Conservation (phyloP, 2,329 filamentous ascomycete species). For the Dothiorella sarmentorum region DNA sequence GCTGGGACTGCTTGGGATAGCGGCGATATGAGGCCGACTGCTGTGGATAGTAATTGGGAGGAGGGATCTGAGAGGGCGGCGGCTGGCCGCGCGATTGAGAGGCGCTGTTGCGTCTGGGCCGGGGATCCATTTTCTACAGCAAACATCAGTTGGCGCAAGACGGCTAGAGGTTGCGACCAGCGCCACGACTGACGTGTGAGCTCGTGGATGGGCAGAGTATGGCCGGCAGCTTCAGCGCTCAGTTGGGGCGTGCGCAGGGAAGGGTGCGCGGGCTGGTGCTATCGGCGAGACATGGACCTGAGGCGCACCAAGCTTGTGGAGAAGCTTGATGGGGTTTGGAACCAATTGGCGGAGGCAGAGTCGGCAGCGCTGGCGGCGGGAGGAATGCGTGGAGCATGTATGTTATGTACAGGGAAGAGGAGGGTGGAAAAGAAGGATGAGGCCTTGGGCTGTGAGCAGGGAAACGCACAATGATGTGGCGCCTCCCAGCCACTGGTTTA, state of each 20-base stretch:
- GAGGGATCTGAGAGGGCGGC: conserved; percentile 25
- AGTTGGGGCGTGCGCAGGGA: neutral
- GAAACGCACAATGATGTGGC: conserved; percentile 5
- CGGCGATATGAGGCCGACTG: conserved; percentile 20
- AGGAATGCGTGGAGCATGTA: neutral
- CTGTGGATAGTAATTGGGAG: conserved; percentile 29
- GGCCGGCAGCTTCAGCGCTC: neutral
- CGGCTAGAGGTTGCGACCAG: neutral
- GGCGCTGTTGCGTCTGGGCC: conserved; percentile 16
- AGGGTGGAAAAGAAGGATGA: neutral
- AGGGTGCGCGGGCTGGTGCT: neutral
- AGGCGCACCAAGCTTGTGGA: neutral
- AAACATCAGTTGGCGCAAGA: neutral
- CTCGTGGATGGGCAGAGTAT: neutral
- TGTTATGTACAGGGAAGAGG: neutral
- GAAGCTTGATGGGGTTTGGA: neutral
- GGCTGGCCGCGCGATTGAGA: conserved; percentile 24
- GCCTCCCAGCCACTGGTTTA: neutral
- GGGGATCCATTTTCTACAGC: conserved; percentile 2
- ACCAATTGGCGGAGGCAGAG: neutral
- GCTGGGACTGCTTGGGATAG: conserved; percentile 5
- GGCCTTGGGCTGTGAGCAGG: conserved; percentile 1
- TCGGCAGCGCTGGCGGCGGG: neutral
- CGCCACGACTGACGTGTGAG: neutral
- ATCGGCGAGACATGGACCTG: conserved; percentile 4